Evolutionary conservation across 139 green algal species (phyloP).

Genomic region (Diplosphaera chodatii): DNA sequence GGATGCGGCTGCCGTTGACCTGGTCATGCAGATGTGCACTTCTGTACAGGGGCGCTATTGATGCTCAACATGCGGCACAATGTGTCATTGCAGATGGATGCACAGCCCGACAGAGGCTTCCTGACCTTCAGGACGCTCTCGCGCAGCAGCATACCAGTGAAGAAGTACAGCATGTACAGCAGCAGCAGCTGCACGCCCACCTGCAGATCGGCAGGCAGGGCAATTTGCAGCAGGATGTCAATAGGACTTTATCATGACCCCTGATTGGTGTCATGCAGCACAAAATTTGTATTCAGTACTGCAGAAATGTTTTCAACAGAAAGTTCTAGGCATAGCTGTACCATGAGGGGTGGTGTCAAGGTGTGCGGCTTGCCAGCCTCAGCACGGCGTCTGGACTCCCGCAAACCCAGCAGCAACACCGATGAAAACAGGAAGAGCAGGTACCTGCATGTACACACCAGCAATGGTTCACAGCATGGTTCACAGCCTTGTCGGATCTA

Average conservation of each 20-base stretch:
- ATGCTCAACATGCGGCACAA: no score
- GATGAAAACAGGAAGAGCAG: constrained; percentile 32
- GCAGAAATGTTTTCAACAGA: no score
- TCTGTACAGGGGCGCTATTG: no score
- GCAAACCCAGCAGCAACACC: constrained; percentile 29
- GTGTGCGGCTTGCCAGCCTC: constrained; percentile 26
- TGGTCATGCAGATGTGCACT: constrained; percentile 7
- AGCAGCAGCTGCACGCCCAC: constrained; percentile 75
- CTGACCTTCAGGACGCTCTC: constrained; percentile 86
- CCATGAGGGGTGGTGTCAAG: constrained; percentile 64
- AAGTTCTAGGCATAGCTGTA: constrained; percentile 13
- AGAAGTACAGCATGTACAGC: constrained; percentile 92
- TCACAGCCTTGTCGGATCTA: no score
- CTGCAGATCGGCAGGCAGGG: constrained; percentile 19
- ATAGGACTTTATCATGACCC: no score
- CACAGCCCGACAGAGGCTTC: no score
- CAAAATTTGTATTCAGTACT: background rate
- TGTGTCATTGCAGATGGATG: no score
- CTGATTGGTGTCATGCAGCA: no score
- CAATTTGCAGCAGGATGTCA: background rate
- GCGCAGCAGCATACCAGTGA: constrained; percentile 79
- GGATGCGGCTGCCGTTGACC: constrained; percentile 90
- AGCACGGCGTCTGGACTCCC: background rate
- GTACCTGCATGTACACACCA: constrained; percentile 3
- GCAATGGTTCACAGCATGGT: background rate